Conservation (phyloP, 2,329 filamentous ascomycete species). For the Talaromyces funiculosus region DNA sequence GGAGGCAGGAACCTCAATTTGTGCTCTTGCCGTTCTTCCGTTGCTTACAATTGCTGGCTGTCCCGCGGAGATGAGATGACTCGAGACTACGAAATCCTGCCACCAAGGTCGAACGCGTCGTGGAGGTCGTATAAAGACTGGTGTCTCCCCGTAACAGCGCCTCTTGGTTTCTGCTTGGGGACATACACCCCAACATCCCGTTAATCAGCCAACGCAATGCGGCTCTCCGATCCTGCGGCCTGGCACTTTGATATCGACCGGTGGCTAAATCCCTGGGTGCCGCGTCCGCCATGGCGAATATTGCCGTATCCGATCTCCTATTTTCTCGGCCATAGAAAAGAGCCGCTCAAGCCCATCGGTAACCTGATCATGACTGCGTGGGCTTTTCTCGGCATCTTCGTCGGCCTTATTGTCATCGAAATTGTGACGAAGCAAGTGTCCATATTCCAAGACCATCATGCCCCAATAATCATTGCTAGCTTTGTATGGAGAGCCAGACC, state of each 20-base stretch:
- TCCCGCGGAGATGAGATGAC: slow-evolving; percentile 12
- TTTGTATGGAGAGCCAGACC: slow-evolving; percentile 51
- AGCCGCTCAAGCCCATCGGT: slow-evolving; percentile 41
- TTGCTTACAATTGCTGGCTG: not conserved
- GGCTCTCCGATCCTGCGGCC: slow-evolving; percentile 20
- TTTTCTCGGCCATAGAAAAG: slow-evolving; percentile 59
- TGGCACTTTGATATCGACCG: slow-evolving; percentile 68
- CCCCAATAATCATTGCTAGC: slow-evolving; percentile 61
- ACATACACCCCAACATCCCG: not conserved
- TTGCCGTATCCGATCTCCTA: slow-evolving; percentile 62
- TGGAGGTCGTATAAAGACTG: not conserved
- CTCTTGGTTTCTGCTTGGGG: not conserved
- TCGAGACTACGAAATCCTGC: not conserved
- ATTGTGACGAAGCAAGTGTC: slow-evolving; percentile 52
- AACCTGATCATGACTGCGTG: slow-evolving; percentile 57
- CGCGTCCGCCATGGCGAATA: slow-evolving; percentile 56
- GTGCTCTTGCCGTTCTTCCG: not conserved
- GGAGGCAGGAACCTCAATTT: not conserved
- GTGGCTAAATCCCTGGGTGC: slow-evolving; percentile 66
- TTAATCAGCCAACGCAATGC: not conserved
- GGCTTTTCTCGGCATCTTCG: slow-evolving; percentile 61
- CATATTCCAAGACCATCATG: slow-evolving; percentile 48
- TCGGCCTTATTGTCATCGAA: slow-evolving; percentile 55
- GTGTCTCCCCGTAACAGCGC: not conserved
- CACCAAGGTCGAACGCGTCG: not conserved